These are phyloP conservation scores for Dendrobium huoshanense DNA, from an alignment of 106 monocot species.

Conservation along the genomic window DNA sequence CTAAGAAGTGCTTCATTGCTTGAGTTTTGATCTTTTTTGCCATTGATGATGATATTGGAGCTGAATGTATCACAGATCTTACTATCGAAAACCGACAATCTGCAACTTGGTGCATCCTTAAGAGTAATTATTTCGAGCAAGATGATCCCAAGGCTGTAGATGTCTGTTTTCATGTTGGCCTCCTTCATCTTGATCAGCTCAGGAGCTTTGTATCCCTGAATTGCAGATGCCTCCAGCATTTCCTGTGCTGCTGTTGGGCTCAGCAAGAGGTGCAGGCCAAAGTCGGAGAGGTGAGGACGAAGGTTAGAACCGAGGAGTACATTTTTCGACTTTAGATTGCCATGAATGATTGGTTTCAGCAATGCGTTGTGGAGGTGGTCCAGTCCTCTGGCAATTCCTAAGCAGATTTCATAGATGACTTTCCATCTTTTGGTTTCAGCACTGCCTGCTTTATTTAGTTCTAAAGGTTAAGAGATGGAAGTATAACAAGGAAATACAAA, in stretches of 20 bases:
- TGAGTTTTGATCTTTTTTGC: slow-evolving; percentile 10
- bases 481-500: neutral
- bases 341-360: slow-evolving; percentile 63
- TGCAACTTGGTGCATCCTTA: slow-evolving; percentile 45
- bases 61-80: slow-evolving; percentile 49
- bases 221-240: slow-evolving; percentile 63
- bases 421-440: slow-evolving; percentile 65
- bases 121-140: slow-evolving; percentile 73
- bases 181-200: slow-evolving; percentile 90
- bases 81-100: slow-evolving; percentile 46
- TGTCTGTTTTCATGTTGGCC: slow-evolving; percentile 56
- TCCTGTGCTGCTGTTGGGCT: slow-evolving; percentile 58
- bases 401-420: slow-evolving; percentile 47
- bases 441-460: slow-evolving; percentile 36
- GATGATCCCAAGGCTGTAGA: slow-evolving; percentile 80
- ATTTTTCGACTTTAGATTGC: slow-evolving; percentile 86
- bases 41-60: slow-evolving; percentile 24
- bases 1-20: slow-evolving; percentile 37
- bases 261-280: slow-evolving; percentile 73
- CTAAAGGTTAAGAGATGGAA: neutral
- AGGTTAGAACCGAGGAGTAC: slow-evolving; percentile 52
- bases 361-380: slow-evolving; percentile 76
- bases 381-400: slow-evolving; percentile 70
- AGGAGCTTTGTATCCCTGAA: slow-evolving; percentile 81
- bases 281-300: slow-evolving; percentile 73